Conservation (phyloP, 2,329 filamentous ascomycete genomes). For the Botrytis tulipae region DNA sequence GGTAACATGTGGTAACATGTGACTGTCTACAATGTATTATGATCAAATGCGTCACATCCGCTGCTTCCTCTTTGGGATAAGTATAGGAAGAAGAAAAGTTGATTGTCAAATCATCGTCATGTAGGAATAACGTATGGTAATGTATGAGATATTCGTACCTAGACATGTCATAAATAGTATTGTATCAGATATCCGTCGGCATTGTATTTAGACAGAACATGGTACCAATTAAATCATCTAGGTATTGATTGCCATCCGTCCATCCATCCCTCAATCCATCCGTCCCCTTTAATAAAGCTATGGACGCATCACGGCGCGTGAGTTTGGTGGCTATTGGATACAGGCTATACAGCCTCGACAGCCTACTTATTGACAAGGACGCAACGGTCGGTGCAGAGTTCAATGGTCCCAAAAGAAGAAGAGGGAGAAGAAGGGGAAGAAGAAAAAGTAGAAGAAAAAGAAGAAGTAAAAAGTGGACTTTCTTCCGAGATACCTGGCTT, state of each 20-base stretch:
- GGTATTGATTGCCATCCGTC: neutral
- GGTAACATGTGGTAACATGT: neutral
- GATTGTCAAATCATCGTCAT: neutral
- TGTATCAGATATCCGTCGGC: neutral
- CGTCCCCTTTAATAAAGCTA: neutral
- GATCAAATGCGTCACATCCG: neutral
- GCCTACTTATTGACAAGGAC: neutral
- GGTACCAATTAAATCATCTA: neutral
- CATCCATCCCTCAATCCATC: neutral
- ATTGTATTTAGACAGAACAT: neutral
- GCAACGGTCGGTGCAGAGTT: slow-evolving; percentile 2
- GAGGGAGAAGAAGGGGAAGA: neutral
- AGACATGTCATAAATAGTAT: neutral
- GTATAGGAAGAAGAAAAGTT: neutral
- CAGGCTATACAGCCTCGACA: neutral
- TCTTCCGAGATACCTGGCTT: slow-evolving; percentile 1
- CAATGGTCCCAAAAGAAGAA: neutral
- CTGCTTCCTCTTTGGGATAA: neutral
- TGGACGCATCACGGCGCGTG: slow-evolving; percentile 6
- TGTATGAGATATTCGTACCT: neutral
- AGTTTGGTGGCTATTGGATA: neutral
- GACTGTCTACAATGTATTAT: neutral
- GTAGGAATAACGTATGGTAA: neutral
- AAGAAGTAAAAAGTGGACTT: neutral
- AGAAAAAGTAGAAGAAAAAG: neutral